Evolutionary conservation across 169 alveolate genomes (phyloP), one percentile per base, ranked within the genome.

Genomic region (Besnoitia besnoiti): DNA sequence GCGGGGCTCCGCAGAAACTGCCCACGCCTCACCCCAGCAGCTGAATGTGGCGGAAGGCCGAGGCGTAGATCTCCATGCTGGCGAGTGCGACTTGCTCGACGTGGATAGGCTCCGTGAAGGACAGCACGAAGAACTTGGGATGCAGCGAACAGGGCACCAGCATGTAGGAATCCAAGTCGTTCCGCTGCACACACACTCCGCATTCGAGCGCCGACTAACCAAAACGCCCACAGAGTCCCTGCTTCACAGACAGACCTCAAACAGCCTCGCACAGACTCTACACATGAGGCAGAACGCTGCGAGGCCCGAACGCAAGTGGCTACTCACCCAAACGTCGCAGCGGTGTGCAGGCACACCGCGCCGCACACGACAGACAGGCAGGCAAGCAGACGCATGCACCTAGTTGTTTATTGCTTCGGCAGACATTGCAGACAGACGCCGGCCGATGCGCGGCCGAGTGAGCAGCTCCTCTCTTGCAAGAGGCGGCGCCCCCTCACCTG

Each of bases 11-110:
- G 62, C 62, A 50, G 30, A 19, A 10, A 50, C 62, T 14, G 62
- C 62, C 62, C 62, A 21, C 51, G 49, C 21, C 49, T 24, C 51
- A 88, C 96, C 95, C 93, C 24, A 87, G 90, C 49, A 77, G 90
- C 85, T 82, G 85, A 39, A 59, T 62, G 39, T 84, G 91, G 91
- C 94, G 94, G 93, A 95, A 96, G 59, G 96, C 95, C 8, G 97
- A 96, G 8, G 98, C 97, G 91, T 96, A 96, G 75, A 95, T 95
- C 84, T 96, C 98, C 89, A 95, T 79, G 30, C 97, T 96, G 35
- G 94, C 93, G 55, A 96, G 91, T 3, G 97, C 97, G 33, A 96
- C 94, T 76, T 96, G 95, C 90, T 96, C 97, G 14, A 96, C 94
- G 44, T 94, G 95, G 7, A 96, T 96, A 39, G 95, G 94, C 88